Percentiles rank a stretch among this genome's conserved stretches.
phyloP scores from a whole-genome alignment of 1,139 yeast species.

The Hyphopichia khmerensis region DNA sequence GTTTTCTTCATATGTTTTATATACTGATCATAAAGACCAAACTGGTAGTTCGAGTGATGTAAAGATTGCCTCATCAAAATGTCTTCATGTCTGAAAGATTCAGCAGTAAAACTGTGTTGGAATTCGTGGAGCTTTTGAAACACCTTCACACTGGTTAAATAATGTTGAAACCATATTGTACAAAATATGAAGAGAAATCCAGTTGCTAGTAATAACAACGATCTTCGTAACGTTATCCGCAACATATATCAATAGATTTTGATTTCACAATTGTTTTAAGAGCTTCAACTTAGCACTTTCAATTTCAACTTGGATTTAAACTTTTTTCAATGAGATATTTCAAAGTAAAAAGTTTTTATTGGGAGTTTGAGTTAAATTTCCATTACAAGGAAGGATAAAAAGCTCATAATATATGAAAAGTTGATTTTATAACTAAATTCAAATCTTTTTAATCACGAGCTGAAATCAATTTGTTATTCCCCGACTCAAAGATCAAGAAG shows the following conservation, averaged over 20 bases:
- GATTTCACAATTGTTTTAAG: too few relatives aligned
- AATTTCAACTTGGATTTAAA: too few relatives aligned
- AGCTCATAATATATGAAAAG: too few relatives aligned
- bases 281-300: too few relatives aligned
- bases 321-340: too few relatives aligned
- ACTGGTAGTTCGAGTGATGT: constrained; percentile 33
- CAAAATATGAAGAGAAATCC: background rate
- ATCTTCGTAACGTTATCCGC: constrained; percentile 1
- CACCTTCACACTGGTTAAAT: background rate
- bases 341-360: too few relatives aligned
- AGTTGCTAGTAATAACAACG: background rate
- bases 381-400: too few relatives aligned
- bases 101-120: background rate
- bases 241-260: too few relatives aligned
- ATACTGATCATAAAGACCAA: constrained; percentile 4
- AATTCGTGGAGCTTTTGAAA: background rate
- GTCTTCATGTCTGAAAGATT: constrained; percentile 12
- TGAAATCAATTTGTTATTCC: too few relatives aligned
- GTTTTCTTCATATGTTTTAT: background rate
- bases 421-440: too few relatives aligned
- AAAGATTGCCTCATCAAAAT: constrained; percentile 16
- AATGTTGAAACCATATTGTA: background rate
- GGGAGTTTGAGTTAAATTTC: too few relatives aligned
- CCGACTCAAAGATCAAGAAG: background rate
- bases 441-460: too few relatives aligned